A percentile compares a stretch with the other conserved stretches of the same genome.
Conservation (phyloP, 2,329 filamentous ascomycete genomes). For the Myotisia sp. region DNA sequence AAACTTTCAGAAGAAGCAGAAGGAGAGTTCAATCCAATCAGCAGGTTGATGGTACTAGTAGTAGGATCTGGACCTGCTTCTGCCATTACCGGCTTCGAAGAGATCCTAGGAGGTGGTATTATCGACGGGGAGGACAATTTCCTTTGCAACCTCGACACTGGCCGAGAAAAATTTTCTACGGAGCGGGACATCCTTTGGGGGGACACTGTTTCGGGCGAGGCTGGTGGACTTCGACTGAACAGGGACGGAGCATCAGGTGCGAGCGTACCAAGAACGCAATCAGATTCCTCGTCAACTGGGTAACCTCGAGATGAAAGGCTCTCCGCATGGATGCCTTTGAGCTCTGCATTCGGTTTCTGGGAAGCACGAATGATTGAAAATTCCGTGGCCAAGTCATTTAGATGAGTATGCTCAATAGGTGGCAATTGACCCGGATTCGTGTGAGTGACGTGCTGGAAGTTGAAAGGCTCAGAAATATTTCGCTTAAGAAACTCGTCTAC, state of each 20-base stretch:
- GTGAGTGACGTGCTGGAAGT: constrained; percentile 51
- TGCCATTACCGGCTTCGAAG: constrained; percentile 20
- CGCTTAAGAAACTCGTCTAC: constrained; percentile 32
- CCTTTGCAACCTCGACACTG: constrained; percentile 30
- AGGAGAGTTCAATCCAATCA: constrained; percentile 23
- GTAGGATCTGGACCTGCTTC: constrained; percentile 23
- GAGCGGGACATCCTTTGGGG: constrained; percentile 23
- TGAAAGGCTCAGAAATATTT: constrained; percentile 47
- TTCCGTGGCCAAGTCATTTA: constrained; percentile 39
- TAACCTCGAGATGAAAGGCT: constrained; percentile 30
- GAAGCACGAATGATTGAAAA: constrained; percentile 41
- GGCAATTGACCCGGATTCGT: constrained; percentile 42
- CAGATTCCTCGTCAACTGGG: constrained; percentile 17
- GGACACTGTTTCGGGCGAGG: constrained; percentile 13
- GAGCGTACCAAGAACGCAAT: constrained; percentile 6
- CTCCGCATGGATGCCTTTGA: constrained; percentile 40
- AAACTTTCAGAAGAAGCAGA: constrained; percentile 21
- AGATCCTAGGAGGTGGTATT: constrained; percentile 27
- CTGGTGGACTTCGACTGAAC: constrained; percentile 12
- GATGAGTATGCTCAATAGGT: constrained; percentile 36
- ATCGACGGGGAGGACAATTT: constrained; percentile 26
- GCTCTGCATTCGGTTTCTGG: constrained; percentile 35
- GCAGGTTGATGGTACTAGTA: constrained; percentile 28
- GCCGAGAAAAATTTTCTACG: constrained; percentile 43
- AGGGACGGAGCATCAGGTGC: constrained; percentile 10